Evolutionary conservation across 257 asterid genomes (phyloP).

Genomic region (Gynochthodes officinalis): DNA sequence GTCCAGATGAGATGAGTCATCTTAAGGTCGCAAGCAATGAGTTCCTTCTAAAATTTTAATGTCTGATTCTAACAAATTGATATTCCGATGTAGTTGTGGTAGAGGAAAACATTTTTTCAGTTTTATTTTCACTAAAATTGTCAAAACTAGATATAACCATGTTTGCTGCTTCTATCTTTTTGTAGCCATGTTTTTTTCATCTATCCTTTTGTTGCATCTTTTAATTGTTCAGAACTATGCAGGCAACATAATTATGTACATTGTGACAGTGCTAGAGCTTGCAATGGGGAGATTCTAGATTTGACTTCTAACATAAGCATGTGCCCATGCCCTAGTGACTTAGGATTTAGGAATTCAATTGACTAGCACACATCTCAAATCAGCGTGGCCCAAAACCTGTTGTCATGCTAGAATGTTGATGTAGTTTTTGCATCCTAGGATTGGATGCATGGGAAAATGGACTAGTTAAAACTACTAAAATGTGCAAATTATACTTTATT

Average conservation of each 20-base stretch:
- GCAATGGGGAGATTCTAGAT: neutral
- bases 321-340: neutral
- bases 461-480: neutral
- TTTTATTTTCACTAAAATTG: neutral
- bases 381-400: neutral
- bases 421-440: neutral
- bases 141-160: neutral
- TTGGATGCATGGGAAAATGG: neutral
- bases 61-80: neutral
- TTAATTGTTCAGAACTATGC: neutral
- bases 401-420: neutral
- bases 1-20: constrained; percentile 60
- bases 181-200: neutral
- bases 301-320: neutral
- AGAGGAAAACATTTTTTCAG: neutral
- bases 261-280: neutral
- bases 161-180: neutral
- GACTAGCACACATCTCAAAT: neutral
- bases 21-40: constrained; percentile 37
- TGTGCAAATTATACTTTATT: neutral
- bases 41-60: neutral
- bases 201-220: neutral
- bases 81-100: neutral
- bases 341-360: neutral
- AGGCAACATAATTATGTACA: neutral